Base-by-base conservation (phyloP, 176 grass and related monocot species). In the Rhynchospora tenuis region DNA sequence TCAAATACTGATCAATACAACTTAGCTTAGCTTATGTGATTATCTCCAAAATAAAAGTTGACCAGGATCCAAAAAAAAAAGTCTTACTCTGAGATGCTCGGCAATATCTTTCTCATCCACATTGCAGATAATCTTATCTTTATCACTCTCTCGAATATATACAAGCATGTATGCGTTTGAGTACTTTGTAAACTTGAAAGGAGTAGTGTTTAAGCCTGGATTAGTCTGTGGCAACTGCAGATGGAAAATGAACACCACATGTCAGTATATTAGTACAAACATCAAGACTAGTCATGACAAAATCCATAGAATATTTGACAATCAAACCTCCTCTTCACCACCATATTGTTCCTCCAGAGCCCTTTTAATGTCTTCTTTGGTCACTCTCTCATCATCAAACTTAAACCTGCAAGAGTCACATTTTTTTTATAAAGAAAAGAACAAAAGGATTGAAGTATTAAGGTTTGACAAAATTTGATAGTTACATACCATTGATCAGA, bases 161-260 rank as follows among this genome's bases (percentile, higher is more conserved):
- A 99, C 96, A 84, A 99, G 93, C 96, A 99, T 99, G 83, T 99
- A 99, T 33, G 96, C 96, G 57, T 99, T 99, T 43, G 93, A 99
- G 83, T 99, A 96, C 78, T 99, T 99, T 42, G 97, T 99, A 64
- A 99, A 99, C 86, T 99, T 99, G 78, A 99, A 96, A n/a, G 97
- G 97, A 69, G 88, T 88, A 70, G 91, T 99, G 64, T 99, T 99
- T 80, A 99, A 92, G 51, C 91, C 97, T 73, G 97, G 97, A 96
- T 99, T 99, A 78, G 86, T 90, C 83, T 93, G 97, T 19, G 93
- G 93, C 86, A 99, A 89, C 97, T 99, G 89, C 59, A 86, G 83
- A 73, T 83, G 33, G 20, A 48, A 85, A 82, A 59, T 38, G 5
- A 81, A 55, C 20, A 64, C 26, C 14, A 59, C 13, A 83, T 62